phyloP scores from a whole-genome alignment of 2,329 filamentous ascomycete genomes.

The Epichloe sylvatica region DNA sequence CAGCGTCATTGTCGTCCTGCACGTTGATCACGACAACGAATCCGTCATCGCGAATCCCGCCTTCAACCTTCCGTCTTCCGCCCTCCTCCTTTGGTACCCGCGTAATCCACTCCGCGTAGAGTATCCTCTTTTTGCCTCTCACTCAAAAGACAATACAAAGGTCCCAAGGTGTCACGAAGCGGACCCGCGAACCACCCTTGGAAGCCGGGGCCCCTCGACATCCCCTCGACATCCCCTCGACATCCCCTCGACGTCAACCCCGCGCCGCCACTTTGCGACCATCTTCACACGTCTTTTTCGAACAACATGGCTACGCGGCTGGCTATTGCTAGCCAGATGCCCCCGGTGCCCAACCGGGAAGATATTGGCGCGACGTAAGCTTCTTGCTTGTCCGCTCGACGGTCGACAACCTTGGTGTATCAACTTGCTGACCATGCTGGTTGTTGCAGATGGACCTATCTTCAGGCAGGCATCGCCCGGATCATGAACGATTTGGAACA shows the following conservation, averaged over 20 bases:
- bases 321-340: slow-evolving; percentile 31
- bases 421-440: slow-evolving; percentile 12
- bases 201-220: not conserved
- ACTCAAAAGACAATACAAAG: not conserved
- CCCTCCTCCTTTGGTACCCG: not conserved
- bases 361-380: slow-evolving; percentile 40
- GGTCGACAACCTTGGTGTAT: not conserved
- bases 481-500: slow-evolving; percentile 89
- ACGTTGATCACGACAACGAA: not conserved
- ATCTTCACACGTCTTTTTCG: not conserved
- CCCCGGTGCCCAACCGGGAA: slow-evolving; percentile 45
- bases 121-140: not conserved
- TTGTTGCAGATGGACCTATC: slow-evolving; percentile 63
- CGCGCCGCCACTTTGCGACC: slow-evolving; percentile 1
- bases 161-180: not conserved
- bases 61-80: not conserved
- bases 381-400: not conserved
- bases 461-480: slow-evolving; percentile 74
- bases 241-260: slow-evolving; percentile 1
- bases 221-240: not conserved
- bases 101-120: not conserved
- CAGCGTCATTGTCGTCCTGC: not conserved
- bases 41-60: not conserved
- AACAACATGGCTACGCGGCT: slow-evolving; percentile 21
- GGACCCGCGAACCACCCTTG: not conserved